Percentiles rank a stretch among this genome's conserved stretches.
phyloP scores from a whole-genome alignment of 495 filamentous ascomycete species.

The Stereocaulon alpinum region DNA sequence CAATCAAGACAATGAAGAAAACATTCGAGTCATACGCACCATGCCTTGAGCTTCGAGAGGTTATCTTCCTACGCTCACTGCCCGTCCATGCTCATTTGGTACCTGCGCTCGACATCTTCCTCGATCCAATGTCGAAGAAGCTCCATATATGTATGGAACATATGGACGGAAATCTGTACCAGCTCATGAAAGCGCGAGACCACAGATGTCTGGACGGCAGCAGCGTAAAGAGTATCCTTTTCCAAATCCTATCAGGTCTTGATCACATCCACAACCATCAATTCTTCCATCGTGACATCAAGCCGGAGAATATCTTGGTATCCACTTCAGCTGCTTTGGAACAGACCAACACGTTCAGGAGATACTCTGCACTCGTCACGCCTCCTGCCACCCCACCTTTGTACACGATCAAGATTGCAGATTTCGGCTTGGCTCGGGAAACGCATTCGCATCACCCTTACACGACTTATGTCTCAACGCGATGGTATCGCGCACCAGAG shows the following conservation, averaged over 20 bases:
- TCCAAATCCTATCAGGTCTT: constrained; percentile 89
- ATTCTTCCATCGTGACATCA: constrained; percentile 99
- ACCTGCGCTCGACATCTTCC: constrained; percentile 95
- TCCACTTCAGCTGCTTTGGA: constrained; percentile 83
- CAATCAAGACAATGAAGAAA: constrained; percentile 99
- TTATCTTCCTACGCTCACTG: constrained; percentile 86
- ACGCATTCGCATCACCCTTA: constrained; percentile 93
- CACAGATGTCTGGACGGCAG: constrained; percentile 83
- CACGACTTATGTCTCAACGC: constrained; percentile 96
- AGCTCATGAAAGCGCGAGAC: constrained; percentile 96
- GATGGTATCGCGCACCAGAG: constrained; percentile 97
- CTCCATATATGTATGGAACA: constrained; percentile 99
- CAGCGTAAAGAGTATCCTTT: constrained; percentile 95
- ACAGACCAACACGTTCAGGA: constrained; percentile 64
- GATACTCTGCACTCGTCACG: constrained; percentile 88
- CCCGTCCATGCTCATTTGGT: constrained; percentile 86
- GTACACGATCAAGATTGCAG: constrained; percentile 97
- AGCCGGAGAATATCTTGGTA: constrained; percentile 97
- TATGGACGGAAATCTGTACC: constrained; percentile 99
- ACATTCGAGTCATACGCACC: constrained; percentile 84
- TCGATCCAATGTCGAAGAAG: constrained; percentile 90
- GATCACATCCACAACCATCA: constrained; percentile 95
- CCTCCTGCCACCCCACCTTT: constrained; percentile 86
- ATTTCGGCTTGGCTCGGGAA: constrained; percentile 96
- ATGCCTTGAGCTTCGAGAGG: constrained; percentile 87